These are phyloP conservation scores for Murraya koenigii DNA, from an alignment of 345 rosid genomes.

Conservation along the genomic window DNA sequence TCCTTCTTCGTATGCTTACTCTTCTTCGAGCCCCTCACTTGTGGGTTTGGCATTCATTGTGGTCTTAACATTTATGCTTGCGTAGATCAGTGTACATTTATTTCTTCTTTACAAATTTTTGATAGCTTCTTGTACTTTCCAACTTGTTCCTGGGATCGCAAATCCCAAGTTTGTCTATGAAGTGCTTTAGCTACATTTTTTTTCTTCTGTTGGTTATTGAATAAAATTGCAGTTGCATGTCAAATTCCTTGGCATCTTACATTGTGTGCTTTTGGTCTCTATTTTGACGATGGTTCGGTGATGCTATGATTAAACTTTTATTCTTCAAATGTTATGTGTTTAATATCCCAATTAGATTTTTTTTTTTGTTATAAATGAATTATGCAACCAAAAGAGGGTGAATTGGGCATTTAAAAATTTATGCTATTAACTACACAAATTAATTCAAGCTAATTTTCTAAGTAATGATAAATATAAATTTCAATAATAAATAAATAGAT, in stretches of 20 bases:
- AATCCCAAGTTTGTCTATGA: too few relatives aligned
- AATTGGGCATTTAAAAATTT: too few relatives aligned
- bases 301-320: background rate
- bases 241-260: background rate
- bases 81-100: constrained; percentile 13
- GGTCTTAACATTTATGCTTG: constrained; percentile 11
- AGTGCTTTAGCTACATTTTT: background rate
- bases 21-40: constrained; percentile 17
- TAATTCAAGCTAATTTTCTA: too few relatives aligned
- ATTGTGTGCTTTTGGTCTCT: too few relatives aligned
- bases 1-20: background rate
- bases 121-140: background rate
- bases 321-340: too few relatives aligned
- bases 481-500: too few relatives aligned
- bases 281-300: background rate
- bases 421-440: too few relatives aligned
- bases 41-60: constrained; percentile 14
- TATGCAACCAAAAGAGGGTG: too few relatives aligned
- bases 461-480: too few relatives aligned
- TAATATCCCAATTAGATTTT: too few relatives aligned
- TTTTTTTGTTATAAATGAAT: too few relatives aligned
- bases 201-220: background rate
- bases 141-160: too few relatives aligned
- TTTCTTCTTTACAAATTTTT: background rate
- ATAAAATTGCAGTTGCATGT: constrained; percentile 4